Conservation (phyloP, 805 yeast species). For the Candida quercuum region DNA sequence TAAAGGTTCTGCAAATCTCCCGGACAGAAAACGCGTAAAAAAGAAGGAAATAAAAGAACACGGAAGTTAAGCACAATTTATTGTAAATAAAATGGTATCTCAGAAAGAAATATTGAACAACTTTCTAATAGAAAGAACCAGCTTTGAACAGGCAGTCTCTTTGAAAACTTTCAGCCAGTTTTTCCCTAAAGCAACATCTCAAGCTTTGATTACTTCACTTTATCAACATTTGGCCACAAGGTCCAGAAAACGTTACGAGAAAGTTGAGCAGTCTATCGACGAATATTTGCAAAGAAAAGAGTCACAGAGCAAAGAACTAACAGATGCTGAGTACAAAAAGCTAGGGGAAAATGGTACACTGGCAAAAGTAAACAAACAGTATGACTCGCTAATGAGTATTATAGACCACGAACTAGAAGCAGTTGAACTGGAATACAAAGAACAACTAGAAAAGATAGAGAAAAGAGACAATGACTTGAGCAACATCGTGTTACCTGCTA, state of each 20-base stretch:
- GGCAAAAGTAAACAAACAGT: conserved; percentile 11
- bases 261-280: conserved; percentile 6
- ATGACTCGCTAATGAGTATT: conserved; percentile 24
- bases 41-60: background rate
- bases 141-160: conserved; percentile 5
- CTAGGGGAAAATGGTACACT: conserved; percentile 1
- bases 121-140: conserved; percentile 15
- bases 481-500: conserved; percentile 18
- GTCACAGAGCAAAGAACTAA: background rate
- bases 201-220: conserved; percentile 1
- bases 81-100: conserved; percentile 8
- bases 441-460: conserved; percentile 16
- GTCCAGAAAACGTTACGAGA: conserved; percentile 1
- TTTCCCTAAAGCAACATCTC: conserved; percentile 13
- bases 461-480: conserved; percentile 25
- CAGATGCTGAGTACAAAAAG: background rate
- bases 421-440: conserved; percentile 12
- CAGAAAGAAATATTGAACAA: conserved; percentile 12
- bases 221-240: conserved; percentile 6
- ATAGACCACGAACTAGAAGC: conserved; percentile 21
- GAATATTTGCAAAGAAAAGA: background rate
- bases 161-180: conserved; percentile 5
- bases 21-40: too few relatives aligned
- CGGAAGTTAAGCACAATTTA: too few relatives aligned
- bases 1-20: too few relatives aligned